Evolutionary conservation across 371 early-diverging fungal species (phyloP), one percentile per base, ranked within the genome.

Genomic region (Mycotypha africana): DNA sequence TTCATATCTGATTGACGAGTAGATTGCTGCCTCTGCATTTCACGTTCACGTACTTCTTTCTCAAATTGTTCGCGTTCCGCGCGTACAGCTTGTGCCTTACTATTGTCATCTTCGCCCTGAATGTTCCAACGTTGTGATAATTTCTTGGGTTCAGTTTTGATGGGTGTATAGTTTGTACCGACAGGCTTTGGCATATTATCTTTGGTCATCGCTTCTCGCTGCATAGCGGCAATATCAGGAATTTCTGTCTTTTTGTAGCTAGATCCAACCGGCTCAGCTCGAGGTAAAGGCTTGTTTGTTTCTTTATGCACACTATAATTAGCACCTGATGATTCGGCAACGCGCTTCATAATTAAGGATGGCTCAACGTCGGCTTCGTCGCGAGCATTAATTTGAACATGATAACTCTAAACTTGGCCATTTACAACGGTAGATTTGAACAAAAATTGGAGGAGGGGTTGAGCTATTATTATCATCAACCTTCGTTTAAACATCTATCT

Each of bases 371-470:
- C 95, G 25, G 79, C 78, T 52, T 89, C 89, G 34, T 79, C 71
- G 32, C 94, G 85, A n/a, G 96, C 96, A 51, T 86, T 83, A 43
- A 95, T 86, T 62, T 92, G 84, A 39, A 95, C 80, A 53, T 95
- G 93, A 59, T 79, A 92, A 6, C 89, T 92, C 77, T 85, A 58
- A 9, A 24, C n/a, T n/a, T n/a, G n/a, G n/a, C n/a, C n/a, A n/a
- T n/a, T n/a, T n/a, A n/a, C n/a, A n/a, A n/a, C 40, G n/a, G 5
- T 28, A 28, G 8, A 28, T 28, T 5, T 11, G 7, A 33, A 33
- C n/a, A 33, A 5, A 33, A 6, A n/a, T 33, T 33, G 7, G 15
- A n/a, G n/a, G n/a, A n/a, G n/a, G n/a, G n/a, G n/a, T n/a, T n/a
- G n/a, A n/a, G n/a, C n/a, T n/a, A n/a, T n/a, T n/a, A n/a, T 33